Evolutionary conservation across 495 filamentous ascomycete genomes (phyloP), one percentile per base, ranked within the genome.

Genomic region (Daldinia grandis): DNA sequence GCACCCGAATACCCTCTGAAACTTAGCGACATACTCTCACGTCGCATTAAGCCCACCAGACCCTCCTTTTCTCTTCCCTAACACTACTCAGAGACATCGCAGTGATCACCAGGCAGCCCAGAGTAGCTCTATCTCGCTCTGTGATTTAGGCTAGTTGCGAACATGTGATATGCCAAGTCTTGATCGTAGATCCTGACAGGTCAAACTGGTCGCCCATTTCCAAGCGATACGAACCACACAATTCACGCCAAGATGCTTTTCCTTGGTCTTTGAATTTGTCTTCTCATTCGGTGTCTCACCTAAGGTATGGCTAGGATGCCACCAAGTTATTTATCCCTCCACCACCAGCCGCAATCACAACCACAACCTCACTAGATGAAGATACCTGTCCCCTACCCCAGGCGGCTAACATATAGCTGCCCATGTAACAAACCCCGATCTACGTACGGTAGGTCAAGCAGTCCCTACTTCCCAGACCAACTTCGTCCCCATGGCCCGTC

Each of bases 131-230:
- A n/a, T n/a, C 38, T 62, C 49, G n/a, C 51, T 68, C 49, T 47
- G 24, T 40, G 57, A 62, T 57, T 47, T 24, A 35, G 55, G 53
- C 55, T 68, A 64, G 55, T 58, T 37, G 25, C 17, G 40, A 68
- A 63, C 70, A 73, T 73, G 70, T 73, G 70, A 73, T 69, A 40
- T 73, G 70, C 70, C 70, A 73, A 73, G 70, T n/a, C 50, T 40
- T 28, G 49, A 65, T 68, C 70, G 68, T 27, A 73, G 68, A 71
- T 71, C 62, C 62, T 71, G 56, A 71, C 68, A 71, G 68, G 68
- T 58, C 62, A 53, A 66, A 66, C 62, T 51, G 62, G 44, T 51
- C 58, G 58, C 53, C 53, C 27, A 61, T 24, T 40, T 47, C 33
- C 24, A 51, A 65, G 50, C 31, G 59, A 73, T 73, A 73, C 70